Conservation (phyloP, 805 yeast species). For the Candida vaughaniae region DNA sequence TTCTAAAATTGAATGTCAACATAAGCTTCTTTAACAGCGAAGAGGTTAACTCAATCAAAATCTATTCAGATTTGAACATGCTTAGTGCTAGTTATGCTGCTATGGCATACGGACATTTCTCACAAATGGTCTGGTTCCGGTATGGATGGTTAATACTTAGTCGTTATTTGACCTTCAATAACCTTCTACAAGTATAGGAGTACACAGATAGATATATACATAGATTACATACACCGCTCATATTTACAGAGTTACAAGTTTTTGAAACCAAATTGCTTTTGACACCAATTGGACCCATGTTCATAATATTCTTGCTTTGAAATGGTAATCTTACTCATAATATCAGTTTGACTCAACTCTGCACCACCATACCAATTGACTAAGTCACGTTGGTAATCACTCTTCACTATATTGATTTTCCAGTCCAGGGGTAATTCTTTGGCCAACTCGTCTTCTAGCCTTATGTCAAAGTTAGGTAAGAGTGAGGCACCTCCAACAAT, state of each 20-base stretch:
- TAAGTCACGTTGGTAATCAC: slow-evolving; percentile 19
- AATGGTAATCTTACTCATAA: slow-evolving; percentile 54
- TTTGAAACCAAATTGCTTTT: slow-evolving; percentile 49
- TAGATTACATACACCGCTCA: slow-evolving; percentile 1
- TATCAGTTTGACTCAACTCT: slow-evolving; percentile 34
- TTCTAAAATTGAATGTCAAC: slow-evolving; percentile 35
- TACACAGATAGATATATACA: background rate
- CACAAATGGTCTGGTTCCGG: slow-evolving; percentile 96
- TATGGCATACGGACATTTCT: slow-evolving; percentile 77
- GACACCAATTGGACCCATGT: slow-evolving; percentile 67
- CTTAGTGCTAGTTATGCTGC: slow-evolving; percentile 54
- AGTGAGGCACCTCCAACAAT: slow-evolving; percentile 82
- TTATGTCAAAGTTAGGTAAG: slow-evolving; percentile 60
- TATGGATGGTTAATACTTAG: slow-evolving; percentile 82
- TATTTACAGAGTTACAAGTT: slow-evolving; percentile 17
- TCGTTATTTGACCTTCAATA: slow-evolving; percentile 75
- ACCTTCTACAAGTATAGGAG: slow-evolving; percentile 39
- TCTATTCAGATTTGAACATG: slow-evolving; percentile 42
- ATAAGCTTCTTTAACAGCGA: slow-evolving; percentile 33
- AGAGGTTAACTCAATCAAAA: slow-evolving; percentile 27
- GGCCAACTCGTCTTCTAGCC: slow-evolving; percentile 62
- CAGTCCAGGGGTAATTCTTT: slow-evolving; percentile 72
- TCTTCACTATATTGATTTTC: slow-evolving; percentile 47
- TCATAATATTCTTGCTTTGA: slow-evolving; percentile 82
- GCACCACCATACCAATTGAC: slow-evolving; percentile 40